These are phyloP conservation scores for Chaetomium olivaceum DNA, from an alignment of 2,329 filamentous ascomycete species.

Conservation along the genomic window DNA sequence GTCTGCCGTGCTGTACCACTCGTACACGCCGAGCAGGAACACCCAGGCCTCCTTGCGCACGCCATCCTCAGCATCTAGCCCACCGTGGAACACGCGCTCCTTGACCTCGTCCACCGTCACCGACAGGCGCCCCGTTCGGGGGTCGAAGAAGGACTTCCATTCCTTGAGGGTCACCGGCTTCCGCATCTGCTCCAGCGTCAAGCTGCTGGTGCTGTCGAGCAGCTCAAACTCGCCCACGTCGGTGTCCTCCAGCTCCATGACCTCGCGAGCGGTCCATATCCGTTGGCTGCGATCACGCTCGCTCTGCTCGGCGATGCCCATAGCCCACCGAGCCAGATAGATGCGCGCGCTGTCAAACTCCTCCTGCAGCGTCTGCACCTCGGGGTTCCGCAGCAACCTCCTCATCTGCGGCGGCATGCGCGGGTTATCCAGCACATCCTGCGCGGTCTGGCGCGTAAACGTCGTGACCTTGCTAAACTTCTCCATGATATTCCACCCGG, in stretches of 20 bases:
- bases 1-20: slow-evolving; percentile 87
- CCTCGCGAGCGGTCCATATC: slow-evolving; percentile 91
- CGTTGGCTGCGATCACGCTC: slow-evolving; percentile 81
- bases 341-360: slow-evolving; percentile 96
- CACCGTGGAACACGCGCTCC: slow-evolving; percentile 95
- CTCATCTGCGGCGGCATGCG: slow-evolving; percentile 86
- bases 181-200: slow-evolving; percentile 75
- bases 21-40: slow-evolving; percentile 86
- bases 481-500: slow-evolving; percentile 93
- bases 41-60: slow-evolving; percentile 97
- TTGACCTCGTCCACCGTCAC: slow-evolving; percentile 91
- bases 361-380: slow-evolving; percentile 92
- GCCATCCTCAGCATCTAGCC: slow-evolving; percentile 82
- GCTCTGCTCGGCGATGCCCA: slow-evolving; percentile 97
- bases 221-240: slow-evolving; percentile 96
- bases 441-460: slow-evolving; percentile 87
- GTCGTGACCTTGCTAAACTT: slow-evolving; percentile 97
- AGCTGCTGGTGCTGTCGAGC: slow-evolving; percentile 72
- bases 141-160: slow-evolving; percentile 90
- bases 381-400: slow-evolving; percentile 81
- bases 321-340: slow-evolving; percentile 94
- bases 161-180: slow-evolving; percentile 78
- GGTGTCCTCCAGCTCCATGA: slow-evolving; percentile 90
- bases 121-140: slow-evolving; percentile 68
- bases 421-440: slow-evolving; percentile 88